Evolutionary conservation across 2,329 filamentous ascomycete genomes (phyloP), one percentile per base, ranked within the genome.

Genomic region (Diaporthe nobilis): DNA sequence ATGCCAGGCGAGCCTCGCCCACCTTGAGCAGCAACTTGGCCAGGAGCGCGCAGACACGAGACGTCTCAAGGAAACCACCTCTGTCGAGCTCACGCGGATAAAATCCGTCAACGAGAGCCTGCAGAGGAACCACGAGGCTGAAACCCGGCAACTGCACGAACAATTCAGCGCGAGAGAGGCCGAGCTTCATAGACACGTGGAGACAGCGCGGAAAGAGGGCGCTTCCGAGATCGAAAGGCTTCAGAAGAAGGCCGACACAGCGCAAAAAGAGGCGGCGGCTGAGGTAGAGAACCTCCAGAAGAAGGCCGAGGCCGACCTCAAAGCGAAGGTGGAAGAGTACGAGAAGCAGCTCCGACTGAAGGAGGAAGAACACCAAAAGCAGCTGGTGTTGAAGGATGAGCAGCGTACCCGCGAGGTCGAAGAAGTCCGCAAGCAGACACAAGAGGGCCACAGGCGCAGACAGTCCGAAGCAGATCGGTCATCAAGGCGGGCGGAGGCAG

Each of bases 41-140:
- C 93, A 95, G 80, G 94, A 95, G 81, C 91, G 94, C 80, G 90
- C 92, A 9, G 93, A 95, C 77, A 93, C 94, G 82, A 89, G 90
- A 37, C 91, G 90, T 77, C 89, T 90, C 2, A 93, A 92, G 77
- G 92, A 94, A 75, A 87, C 87, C 3, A 86, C 85, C 25, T 83
- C 85, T 10, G 82, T 89, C 22, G 92, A 94, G 77, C 79, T 92
- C 31, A 79, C 84, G 3, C 84, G 82, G 71, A 80, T 86, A 9
- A 85, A 85, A 76, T 79, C 84, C 49, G 88, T 93, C 78, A 94
- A 95, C 74, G 93, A 96, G 68, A 90, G 90, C 10, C 85, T 96
- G 25, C 94, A 95, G 79, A 88, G 88, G 63, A 90, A 92, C 47
- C 94, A 97, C 80, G 91, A 93, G 71, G 89, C 91, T 51, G 93